A percentile compares a stretch with the other conserved stretches of the same genome.
Evolutionary conservation across 2,329 filamentous ascomycete genomes (phyloP).

Genomic region (Bipolaris victoriae): DNA sequence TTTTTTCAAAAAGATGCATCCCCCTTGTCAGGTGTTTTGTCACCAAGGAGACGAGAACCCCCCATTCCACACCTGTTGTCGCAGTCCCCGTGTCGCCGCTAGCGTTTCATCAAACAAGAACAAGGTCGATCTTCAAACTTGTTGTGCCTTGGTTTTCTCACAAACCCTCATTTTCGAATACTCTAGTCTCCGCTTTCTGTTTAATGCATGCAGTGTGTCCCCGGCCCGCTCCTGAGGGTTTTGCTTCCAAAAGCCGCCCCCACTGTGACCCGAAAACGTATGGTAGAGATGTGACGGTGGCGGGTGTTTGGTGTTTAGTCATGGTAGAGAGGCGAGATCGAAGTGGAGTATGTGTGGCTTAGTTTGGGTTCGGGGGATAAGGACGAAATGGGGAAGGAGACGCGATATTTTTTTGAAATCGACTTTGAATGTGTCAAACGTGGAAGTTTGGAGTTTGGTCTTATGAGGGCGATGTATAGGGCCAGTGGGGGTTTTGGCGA

Average conservation of each 20-base stretch:
- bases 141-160: slow-evolving; percentile 9
- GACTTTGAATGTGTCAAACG: no score
- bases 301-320: slow-evolving; percentile 2
- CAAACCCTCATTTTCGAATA: not conserved
- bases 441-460: no score
- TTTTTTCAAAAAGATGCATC: no score
- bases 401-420: not conserved
- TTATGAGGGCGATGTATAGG: no score
- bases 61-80: slow-evolving; percentile 12
- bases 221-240: no score
- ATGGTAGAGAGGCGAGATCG: slow-evolving; percentile 1
- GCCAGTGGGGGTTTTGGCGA: no score
- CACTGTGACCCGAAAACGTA: no score
- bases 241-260: no score
- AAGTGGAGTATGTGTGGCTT: not conserved
- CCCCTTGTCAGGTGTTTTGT: no score
- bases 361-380: not conserved
- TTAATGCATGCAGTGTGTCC: no score
- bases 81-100: slow-evolving; percentile 27
- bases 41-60: not conserved
- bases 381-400: slow-evolving; percentile 6
- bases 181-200: no score
- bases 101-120: slow-evolving; percentile 33
- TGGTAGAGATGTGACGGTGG: no score
- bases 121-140: slow-evolving; percentile 30